Conservation (phyloP, 169 alveolate species). For the Cryptosporidium bovis region DNA sequence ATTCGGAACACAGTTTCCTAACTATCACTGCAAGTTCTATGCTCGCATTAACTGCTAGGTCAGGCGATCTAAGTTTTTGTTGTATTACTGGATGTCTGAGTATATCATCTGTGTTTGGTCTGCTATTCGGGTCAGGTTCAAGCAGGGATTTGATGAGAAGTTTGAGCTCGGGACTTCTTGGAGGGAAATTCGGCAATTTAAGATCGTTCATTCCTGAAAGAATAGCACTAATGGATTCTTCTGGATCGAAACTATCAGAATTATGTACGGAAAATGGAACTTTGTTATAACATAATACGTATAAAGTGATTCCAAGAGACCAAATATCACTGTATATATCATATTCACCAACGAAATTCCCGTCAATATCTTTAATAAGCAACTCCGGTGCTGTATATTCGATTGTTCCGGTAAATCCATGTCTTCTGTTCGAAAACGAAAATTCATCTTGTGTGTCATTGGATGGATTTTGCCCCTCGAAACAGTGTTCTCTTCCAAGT, state of each 20-base stretch:
- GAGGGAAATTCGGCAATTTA: conserved; percentile 35
- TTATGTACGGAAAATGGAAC: conserved; percentile 54
- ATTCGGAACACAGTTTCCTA: background rate
- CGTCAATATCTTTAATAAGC: conserved; percentile 75
- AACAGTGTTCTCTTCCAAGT: background rate
- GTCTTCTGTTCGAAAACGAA: conserved; percentile 24
- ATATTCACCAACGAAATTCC: conserved; percentile 71
- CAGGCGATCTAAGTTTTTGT: conserved; percentile 52
- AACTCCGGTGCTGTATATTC: conserved; percentile 89
- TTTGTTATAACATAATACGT: conserved; percentile 77
- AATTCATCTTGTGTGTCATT: conserved; percentile 28
- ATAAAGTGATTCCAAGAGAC: conserved; percentile 85
- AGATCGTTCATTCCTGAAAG: conserved; percentile 46
- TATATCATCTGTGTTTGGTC: conserved; percentile 72
- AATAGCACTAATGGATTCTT: conserved; percentile 53
- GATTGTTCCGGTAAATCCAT: conserved; percentile 85
- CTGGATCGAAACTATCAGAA: conserved; percentile 46
- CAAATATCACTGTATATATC: conserved; percentile 84
- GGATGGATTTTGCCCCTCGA: conserved; percentile 16
- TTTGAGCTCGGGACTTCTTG: conserved; percentile 29
- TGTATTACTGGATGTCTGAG: conserved; percentile 63
- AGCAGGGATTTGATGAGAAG: conserved; percentile 42
- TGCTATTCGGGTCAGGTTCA: conserved; percentile 40
- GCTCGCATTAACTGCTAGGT: conserved; percentile 25
- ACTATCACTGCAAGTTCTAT: conserved; percentile 49